These are phyloP conservation scores for Alternaria sp. DNA, from an alignment of 2,329 filamentous ascomycete genomes.

Conservation along the genomic window DNA sequence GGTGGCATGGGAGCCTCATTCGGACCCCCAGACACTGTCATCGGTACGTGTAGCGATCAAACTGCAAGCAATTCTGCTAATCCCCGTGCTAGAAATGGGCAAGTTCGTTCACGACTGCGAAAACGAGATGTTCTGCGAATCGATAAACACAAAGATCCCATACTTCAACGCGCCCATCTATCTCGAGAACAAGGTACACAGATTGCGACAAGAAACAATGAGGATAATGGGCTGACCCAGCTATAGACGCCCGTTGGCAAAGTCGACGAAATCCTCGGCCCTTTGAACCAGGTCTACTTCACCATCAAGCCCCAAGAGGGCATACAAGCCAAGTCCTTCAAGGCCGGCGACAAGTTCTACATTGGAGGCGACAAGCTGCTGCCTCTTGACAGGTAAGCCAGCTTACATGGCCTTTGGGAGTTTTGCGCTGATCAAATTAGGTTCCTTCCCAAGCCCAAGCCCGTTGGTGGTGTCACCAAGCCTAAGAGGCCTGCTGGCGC, in stretches of 20 bases:
- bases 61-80: slow-evolving; percentile 26
- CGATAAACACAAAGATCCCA: slow-evolving; percentile 92
- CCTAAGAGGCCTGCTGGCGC: slow-evolving; percentile 74
- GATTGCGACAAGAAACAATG: neutral
- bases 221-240: slow-evolving; percentile 28
- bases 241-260: slow-evolving; percentile 84
- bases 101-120: slow-evolving; percentile 93
- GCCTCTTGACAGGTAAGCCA: slow-evolving; percentile 78
- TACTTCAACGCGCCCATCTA: slow-evolving; percentile 99
- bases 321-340: slow-evolving; percentile 94
- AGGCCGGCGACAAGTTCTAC: slow-evolving; percentile 96
- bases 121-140: slow-evolving; percentile 97
- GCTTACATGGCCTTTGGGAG: neutral
- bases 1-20: slow-evolving; percentile 50
- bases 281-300: slow-evolving; percentile 98
- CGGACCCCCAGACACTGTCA: slow-evolving; percentile 56
- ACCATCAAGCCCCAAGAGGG: slow-evolving; percentile 97
- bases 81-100: slow-evolving; percentile 78
- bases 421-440: slow-evolving; percentile 49
- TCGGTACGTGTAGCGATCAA: slow-evolving; percentile 41
- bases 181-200: slow-evolving; percentile 89
- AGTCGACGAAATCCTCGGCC: slow-evolving; percentile 96
- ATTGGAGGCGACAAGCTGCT: slow-evolving; percentile 94
- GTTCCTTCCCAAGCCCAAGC: slow-evolving; percentile 95
- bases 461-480: slow-evolving; percentile 71